phyloP scores from a whole-genome alignment of 2,329 filamentous ascomycete species.

The Colletotrichum cereale region DNA sequence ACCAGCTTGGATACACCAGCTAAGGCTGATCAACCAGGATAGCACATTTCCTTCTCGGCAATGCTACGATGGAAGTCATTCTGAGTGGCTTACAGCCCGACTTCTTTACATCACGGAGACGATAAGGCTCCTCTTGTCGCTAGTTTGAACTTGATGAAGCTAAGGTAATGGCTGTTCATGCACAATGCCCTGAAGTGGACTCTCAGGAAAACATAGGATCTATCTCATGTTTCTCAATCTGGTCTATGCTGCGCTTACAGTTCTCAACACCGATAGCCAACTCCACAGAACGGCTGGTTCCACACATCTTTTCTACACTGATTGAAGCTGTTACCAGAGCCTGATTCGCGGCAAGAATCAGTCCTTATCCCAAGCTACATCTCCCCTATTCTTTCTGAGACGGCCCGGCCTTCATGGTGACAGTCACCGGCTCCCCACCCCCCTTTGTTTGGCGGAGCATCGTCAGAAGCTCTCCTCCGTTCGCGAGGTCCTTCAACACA shows the following conservation, averaged over 20 bases:
- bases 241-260: background rate
- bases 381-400: background rate
- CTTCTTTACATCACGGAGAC: background rate
- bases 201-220: background rate
- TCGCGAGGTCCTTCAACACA: constrained; percentile 60
- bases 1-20: no score
- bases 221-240: background rate
- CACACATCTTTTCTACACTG: background rate
- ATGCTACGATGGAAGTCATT: background rate
- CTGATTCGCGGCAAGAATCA: background rate
- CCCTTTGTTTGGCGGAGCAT: constrained; percentile 1
- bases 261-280: background rate
- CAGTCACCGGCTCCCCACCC: background rate
- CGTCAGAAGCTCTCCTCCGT: constrained; percentile 10
- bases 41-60: no score
- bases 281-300: background rate
- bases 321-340: background rate
- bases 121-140: background rate
- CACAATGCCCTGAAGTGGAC: background rate
- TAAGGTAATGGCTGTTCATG: background rate
- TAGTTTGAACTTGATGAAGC: background rate
- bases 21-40: background rate
- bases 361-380: background rate
- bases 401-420: constrained; percentile 4
- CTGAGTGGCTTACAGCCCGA: background rate